Base-by-base conservation (phyloP, 192 early-diverging fungal species). In the Chytriomyces confervae region DNA sequence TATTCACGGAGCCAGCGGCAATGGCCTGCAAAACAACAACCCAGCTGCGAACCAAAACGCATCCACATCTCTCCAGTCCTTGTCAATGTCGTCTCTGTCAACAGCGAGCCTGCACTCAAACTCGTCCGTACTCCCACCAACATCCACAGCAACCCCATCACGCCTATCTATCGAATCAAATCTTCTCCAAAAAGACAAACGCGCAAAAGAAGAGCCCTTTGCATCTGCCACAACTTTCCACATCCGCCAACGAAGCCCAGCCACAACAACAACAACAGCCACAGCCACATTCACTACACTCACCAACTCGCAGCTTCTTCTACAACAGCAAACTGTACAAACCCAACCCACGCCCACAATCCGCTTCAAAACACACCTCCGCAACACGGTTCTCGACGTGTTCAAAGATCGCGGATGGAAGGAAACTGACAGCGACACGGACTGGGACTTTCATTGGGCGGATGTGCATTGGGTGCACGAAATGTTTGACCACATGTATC, bases 401-500 rank as follows among this genome's bases (percentile, higher is more conserved):
- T 89, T 90, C 80, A 53, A 81, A 47, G 89, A 91, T 75, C 81
- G 89, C 0, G 86, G 87, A 29, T 91, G 89, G 89, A 86, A 85
- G 64, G 89, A 91, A 51, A 86, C 86, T 5, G 87, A 90, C 47
- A 88, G 79, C 23, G 89, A 90, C 6, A 73, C 81, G 61, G 89
- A 89, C 57, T 91, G 89, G 89, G 53, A 57, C 53, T 87, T 89
- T 65, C 89, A 83, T 72, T 89, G 88, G 88, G 86, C 86, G 3
- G 89, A 91, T 80, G 86, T 91, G 49, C 89, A 91, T 77, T 91
- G 89, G 89, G 84, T 91, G 11, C 89, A 91, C 69, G 89, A 91
- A 69, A 87, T 80, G 50, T 90, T 89, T 72, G 89, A 91, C 77
- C 89, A 90, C 77, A 84, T 90, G 44, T 90, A 91, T 75, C 75